Evolutionary conservation across 352 stramenopile species (phyloP).

Genomic region (Phytopythium montanum): DNA sequence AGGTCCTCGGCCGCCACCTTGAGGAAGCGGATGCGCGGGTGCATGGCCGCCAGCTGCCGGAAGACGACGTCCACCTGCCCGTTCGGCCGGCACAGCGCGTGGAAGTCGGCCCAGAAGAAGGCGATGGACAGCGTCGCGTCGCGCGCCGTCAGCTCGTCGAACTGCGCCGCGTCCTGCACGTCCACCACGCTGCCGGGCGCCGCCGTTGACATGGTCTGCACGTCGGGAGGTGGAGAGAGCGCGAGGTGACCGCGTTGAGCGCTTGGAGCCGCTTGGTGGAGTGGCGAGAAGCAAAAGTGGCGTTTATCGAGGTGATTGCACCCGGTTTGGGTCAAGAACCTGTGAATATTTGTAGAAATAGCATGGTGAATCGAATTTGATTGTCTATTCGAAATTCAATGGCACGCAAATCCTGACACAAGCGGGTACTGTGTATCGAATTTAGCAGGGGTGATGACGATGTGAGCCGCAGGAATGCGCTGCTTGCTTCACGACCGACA

Average conservation of each 20-base stretch:
- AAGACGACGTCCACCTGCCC: constrained; percentile 85
- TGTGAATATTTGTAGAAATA: too few species aligned
- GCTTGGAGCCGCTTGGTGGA: background rate
- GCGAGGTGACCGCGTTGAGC: background rate
- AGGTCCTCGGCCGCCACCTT: constrained; percentile 86
- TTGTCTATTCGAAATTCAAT: too few species aligned
- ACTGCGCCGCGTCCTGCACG: constrained; percentile 70
- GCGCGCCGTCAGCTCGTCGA: constrained; percentile 69
- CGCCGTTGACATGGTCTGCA: constrained; percentile 17
- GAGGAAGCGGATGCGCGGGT: constrained; percentile 81
- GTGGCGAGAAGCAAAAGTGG: too few species aligned
- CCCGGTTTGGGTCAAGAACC: too few species aligned
- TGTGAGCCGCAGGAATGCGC: background rate
- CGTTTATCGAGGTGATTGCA: too few species aligned
- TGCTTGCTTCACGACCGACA: too few species aligned
- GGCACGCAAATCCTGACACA: too few species aligned
- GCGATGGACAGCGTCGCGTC: constrained; percentile 73
- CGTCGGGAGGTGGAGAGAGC: background rate
- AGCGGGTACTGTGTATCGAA: too few species aligned
- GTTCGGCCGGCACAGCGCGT: constrained; percentile 78
- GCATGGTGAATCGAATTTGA: too few species aligned
- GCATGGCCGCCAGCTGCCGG: constrained; percentile 72
- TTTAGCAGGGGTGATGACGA: background rate
- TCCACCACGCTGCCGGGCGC: constrained; percentile 62
- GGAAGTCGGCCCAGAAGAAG: constrained; percentile 87